phyloP scores from a whole-genome alignment of 1,284 basidiomycete species.

The Melanopsichium pennsylvanicum region DNA sequence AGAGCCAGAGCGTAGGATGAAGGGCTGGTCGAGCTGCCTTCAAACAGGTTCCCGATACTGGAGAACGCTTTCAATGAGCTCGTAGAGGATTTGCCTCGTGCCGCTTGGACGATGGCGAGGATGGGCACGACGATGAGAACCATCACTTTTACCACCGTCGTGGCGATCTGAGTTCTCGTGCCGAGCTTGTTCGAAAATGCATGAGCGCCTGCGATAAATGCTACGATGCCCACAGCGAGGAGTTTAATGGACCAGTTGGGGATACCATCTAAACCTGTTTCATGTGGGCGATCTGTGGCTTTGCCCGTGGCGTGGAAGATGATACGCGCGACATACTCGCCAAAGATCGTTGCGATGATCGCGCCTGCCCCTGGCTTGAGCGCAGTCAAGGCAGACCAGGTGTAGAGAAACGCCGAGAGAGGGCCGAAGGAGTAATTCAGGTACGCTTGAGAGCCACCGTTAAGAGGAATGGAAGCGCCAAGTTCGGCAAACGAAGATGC shows the following conservation, averaged over 20 bases:
- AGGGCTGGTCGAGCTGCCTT: constrained; percentile 78
- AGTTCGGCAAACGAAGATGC: constrained; percentile 75
- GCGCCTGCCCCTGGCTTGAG: constrained; percentile 71
- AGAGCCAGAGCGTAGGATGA: constrained; percentile 89
- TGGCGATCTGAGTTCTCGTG: constrained; percentile 80
- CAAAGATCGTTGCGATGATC: constrained; percentile 69
- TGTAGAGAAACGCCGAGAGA: constrained; percentile 70
- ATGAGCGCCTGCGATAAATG: constrained; percentile 78
- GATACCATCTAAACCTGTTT: constrained; percentile 74
- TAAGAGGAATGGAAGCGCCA: constrained; percentile 69
- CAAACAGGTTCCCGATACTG: constrained; percentile 71
- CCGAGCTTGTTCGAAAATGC: constrained; percentile 81
- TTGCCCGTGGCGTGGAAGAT: constrained; percentile 67
- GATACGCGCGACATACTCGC: constrained; percentile 81
- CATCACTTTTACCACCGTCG: constrained; percentile 82
- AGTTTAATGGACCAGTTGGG: constrained; percentile 93
- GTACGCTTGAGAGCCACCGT: constrained; percentile 73
- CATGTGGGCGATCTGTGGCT: constrained; percentile 73
- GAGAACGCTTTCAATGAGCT: constrained; percentile 43
- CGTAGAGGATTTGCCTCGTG: constrained; percentile 69
- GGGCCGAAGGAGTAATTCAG: constrained; percentile 80
- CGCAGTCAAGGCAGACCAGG: constrained; percentile 66
- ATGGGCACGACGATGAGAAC: constrained; percentile 75
- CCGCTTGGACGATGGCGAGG: constrained; percentile 77
- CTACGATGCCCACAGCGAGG: constrained; percentile 78